Percentiles rank a stretch among this genome's conserved stretches.
Conservation (phyloP, 2,329 filamentous ascomycete genomes). For the Nothopassalora personata region DNA sequence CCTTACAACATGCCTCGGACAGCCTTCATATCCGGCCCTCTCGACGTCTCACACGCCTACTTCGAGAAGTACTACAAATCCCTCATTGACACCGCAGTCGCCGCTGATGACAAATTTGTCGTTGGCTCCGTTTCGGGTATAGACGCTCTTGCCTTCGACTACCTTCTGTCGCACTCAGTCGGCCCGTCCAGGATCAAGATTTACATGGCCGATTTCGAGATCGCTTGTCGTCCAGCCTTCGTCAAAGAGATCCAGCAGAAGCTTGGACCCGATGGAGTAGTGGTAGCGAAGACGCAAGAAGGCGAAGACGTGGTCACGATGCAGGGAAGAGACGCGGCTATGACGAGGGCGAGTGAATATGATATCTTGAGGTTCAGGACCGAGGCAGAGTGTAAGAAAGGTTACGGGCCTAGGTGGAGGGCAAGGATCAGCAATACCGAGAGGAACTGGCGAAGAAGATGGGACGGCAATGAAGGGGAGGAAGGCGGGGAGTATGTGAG, state of each 20-base stretch:
- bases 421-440: conserved; percentile 12
- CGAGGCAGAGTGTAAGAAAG: conserved; percentile 4
- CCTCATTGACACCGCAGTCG: conserved; percentile 2
- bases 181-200: conserved; percentile 1
- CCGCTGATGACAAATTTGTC: conserved; percentile 4
- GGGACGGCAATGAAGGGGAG: not conserved
- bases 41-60: conserved; percentile 7
- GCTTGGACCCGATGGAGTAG: not conserved
- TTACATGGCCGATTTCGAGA: conserved; percentile 7
- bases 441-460: conserved; percentile 12
- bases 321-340: conserved; percentile 7
- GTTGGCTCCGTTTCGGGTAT: conserved; percentile 11
- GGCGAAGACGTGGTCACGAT: conserved; percentile 2
- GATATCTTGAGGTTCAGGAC: conserved; percentile 13
- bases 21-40: conserved; percentile 15
- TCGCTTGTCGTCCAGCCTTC: not conserved
- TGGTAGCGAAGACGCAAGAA: not conserved
- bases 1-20: not conserved
- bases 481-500: not conserved
- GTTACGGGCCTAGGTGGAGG: conserved; percentile 11
- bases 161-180: conserved; percentile 1
- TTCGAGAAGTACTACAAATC: conserved; percentile 9
- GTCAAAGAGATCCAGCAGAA: not conserved
- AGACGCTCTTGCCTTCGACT: conserved; percentile 10
- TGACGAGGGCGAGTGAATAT: conserved; percentile 13